Conservation (phyloP, 1,284 basidiomycete species). For the Vanrija sp. region DNA sequence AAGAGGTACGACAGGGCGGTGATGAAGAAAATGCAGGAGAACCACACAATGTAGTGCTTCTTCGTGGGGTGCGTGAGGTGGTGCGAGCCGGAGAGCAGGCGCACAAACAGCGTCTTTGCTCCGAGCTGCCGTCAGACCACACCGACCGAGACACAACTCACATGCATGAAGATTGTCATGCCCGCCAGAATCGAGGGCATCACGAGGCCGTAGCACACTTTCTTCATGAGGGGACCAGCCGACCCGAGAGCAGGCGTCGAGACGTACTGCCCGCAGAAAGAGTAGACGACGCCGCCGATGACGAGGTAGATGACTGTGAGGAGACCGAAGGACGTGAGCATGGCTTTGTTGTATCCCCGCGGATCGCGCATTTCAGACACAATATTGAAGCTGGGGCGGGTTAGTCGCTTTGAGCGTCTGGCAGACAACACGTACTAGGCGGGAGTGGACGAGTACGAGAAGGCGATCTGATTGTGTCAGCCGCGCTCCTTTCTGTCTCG, state of each 20-base stretch:
- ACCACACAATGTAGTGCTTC: constrained; percentile 59
- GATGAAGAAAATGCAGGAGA: constrained; percentile 12
- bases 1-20: constrained; percentile 3
- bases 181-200: constrained; percentile 32
- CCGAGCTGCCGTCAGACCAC: constrained; percentile 24
- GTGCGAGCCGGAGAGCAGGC: constrained; percentile 56
- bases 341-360: constrained; percentile 19
- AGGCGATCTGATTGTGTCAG: constrained; percentile 4
- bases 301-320: constrained; percentile 25
- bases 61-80: constrained; percentile 59
- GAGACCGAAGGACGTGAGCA: constrained; percentile 24
- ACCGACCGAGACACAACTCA: neutral
- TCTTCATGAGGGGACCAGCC: constrained; percentile 41
- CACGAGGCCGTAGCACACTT: constrained; percentile 34
- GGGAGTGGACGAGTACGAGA: constrained; percentile 11
- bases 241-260: constrained; percentile 36
- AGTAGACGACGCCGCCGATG: neutral
- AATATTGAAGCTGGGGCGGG: constrained; percentile 23
- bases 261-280: neutral
- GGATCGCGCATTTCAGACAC: constrained; percentile 40
- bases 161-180: neutral
- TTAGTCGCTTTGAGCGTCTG: too few species aligned
- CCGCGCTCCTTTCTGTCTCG: too few species aligned
- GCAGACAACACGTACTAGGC: constrained; percentile 1
- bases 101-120: constrained; percentile 61